Evolutionary conservation across 768 basidiomycete genomes (phyloP), one percentile per base, ranked within the genome.

Genomic region (Artomyces pyxidatus): DNA sequence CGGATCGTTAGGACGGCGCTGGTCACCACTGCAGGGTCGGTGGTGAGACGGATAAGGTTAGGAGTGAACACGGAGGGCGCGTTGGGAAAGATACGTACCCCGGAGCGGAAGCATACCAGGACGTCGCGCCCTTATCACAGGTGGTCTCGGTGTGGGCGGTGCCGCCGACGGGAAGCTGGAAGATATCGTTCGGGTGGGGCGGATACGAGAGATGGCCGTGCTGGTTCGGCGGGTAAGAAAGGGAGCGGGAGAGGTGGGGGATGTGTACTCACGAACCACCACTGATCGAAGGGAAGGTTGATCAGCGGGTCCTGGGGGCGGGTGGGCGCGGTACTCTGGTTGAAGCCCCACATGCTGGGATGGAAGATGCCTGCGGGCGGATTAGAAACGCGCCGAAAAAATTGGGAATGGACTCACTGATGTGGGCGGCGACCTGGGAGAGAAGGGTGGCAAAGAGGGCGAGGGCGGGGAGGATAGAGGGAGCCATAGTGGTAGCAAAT

Each of bases 271-370:
- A 65, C 63, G 37, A 69, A 65, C 69, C 69, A 72, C 70, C 69
- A 70, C 1, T 38, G 1, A 5, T 27, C 5, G 51, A 70, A 71
- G 5, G 60, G 28, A 21, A 55, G 48, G 46, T 62, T 35, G 30
- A 57, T 55, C 3, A 73, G 52, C 6, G 72, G 72, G 9, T 61
- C 59, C 21, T 65, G 62, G 16, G 70, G 69, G 14, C 71, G 62
- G 52, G 66, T 64, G 48, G 70, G 67, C 50, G 59, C 61, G 10
- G 52, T 23, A 11, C 64, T 64, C 6, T 65, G 61, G 50, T 72
- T 71, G 60, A 68, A 72, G 3, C 71, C 71, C 45, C 51, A 72
- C 65, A 70, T 71, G 40, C 59, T 58, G 0, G 59, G 56, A 38
- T 67, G 57, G 58, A 57, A 70, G 2, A 70, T 39, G 2, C 58